Evolutionary conservation across 2,329 filamentous ascomycete genomes (phyloP).

Genomic region (Clonostachys byssicola): DNA sequence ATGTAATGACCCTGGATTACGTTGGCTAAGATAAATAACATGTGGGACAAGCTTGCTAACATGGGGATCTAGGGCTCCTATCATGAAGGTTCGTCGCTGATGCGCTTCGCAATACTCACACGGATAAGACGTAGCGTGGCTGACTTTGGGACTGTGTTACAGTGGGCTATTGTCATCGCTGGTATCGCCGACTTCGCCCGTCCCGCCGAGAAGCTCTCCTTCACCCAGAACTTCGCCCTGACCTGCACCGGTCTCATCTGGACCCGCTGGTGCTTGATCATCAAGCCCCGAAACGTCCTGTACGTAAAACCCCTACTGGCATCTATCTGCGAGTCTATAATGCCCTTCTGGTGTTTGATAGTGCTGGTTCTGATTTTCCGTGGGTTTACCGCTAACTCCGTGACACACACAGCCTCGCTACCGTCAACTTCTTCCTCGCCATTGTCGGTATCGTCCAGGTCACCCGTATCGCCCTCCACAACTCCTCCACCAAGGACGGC

Average conservation of each 20-base stretch:
- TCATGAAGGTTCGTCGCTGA: constrained; percentile 65
- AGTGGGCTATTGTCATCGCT: constrained; percentile 91
- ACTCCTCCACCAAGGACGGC: constrained; percentile 53
- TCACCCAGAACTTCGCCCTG: constrained; percentile 88
- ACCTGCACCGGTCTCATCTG: constrained; percentile 92
- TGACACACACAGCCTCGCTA: constrained; percentile 60
- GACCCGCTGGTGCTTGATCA: constrained; percentile 98
- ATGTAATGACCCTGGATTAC: constrained; percentile 19
- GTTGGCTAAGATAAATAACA: not conserved
- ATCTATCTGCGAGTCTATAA: not conserved
- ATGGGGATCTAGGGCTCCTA: constrained; percentile 64
- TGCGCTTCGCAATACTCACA: not conserved
- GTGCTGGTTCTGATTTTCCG: not conserved
- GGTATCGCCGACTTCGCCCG: constrained; percentile 89
- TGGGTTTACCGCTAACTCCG: no score
- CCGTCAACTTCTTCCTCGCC: constrained; percentile 98
- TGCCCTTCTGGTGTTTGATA: not conserved
- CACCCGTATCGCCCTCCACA: constrained; percentile 67
- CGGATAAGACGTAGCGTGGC: not conserved
- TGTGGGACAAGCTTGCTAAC: constrained; percentile 10
- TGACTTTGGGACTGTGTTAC: constrained; percentile 1
- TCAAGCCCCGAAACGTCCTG: constrained; percentile 90
- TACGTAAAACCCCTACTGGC: constrained; percentile 32
- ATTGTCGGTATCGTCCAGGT: constrained; percentile 82
- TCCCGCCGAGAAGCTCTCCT: constrained; percentile 85